Base-by-base conservation (phyloP, 2,329 filamentous ascomycete genomes). In the Xylariaceae sp. region DNA sequence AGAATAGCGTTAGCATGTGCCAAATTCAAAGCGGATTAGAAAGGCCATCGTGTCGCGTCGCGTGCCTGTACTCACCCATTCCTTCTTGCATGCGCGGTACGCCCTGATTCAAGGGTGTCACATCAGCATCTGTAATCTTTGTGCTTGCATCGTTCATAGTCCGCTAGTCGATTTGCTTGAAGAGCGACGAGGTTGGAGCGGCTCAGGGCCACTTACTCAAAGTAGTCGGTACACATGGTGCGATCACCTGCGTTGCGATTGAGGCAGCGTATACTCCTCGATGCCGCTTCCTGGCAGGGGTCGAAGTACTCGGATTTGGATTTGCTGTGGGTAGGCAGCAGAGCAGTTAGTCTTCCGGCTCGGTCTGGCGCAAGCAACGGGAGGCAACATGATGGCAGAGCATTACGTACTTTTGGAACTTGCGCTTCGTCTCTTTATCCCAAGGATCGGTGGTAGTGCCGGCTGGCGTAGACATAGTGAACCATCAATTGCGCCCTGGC, bases 201-300 rank as follows among this genome's bases (percentile, higher is more conserved):
- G 13, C 19, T 39, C 34, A 15, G 47, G 29, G 21, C 48, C 54
- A 73, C 88, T 73, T 70, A 96, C 91, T 96, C 89, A 68, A 99
- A 97, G 69, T 95, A 97, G 71, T 97, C 92, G 60, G 80, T 79
- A 69, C 94, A 99, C 87, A 97, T 88, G n/a, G 85, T 77, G 61
- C 85, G 82, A 68, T 97, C 90, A 13, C 89, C 92, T 19, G 81
- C 85, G 70, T 99, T 99, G 19, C 94, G 83, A 68, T 91, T 86
- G 67, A 99, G 75, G 67, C 94, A 99, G 70, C 84, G 86, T 63
- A 96, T 85, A 72, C 92, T 96, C 67, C 82, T 81, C 62, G 87
- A 78, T 7, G 94, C 92, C 5, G 90, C 90, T 65, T 96, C 92
- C 70, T 97, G 92, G 72, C 94, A 99, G 1, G 94, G 94, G 66